Evolutionary conservation across 805 yeast species (phyloP).

Genomic region (Kurtzmaniella cleridarum): DNA sequence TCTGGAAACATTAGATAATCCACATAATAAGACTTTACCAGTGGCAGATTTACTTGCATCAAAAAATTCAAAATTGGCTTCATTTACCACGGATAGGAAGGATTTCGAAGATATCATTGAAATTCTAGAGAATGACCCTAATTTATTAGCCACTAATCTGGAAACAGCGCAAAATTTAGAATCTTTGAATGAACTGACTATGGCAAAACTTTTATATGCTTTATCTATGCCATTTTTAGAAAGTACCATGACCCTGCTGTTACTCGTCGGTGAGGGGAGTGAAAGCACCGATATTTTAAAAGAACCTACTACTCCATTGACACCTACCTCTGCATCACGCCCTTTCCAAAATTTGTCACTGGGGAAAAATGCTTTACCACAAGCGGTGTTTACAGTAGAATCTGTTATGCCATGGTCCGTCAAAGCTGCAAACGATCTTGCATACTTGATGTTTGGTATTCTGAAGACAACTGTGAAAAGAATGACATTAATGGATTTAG

Average conservation of each 20-base stretch:
- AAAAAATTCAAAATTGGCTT: background rate
- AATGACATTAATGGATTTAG: conserved; percentile 66
- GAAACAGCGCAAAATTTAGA: conserved; percentile 52
- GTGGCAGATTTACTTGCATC: background rate
- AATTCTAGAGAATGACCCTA: conserved; percentile 38
- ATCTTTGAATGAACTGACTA: conserved; percentile 41
- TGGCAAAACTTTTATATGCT: conserved; percentile 50
- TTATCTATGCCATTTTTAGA: conserved; percentile 64
- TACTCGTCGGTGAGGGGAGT: conserved; percentile 6
- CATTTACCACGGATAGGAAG: conserved; percentile 11
- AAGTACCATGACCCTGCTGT: conserved; percentile 24
- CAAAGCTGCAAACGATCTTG: conserved; percentile 83
- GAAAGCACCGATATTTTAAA: conserved; percentile 12
- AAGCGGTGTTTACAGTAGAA: conserved; percentile 80
- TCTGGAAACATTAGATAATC: background rate
- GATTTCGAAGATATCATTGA: conserved; percentile 47
- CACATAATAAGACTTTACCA: background rate
- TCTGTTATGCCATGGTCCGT: conserved; percentile 72
- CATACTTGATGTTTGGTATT: conserved; percentile 82
- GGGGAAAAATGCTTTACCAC: conserved; percentile 68
- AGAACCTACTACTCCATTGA: conserved; percentile 1
- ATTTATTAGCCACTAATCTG: conserved; percentile 20
- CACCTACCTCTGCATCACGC: conserved; percentile 16
- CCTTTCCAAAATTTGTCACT: conserved; percentile 63
- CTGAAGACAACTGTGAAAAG: conserved; percentile 58